Percentiles rank a stretch among this genome's conserved stretches.
phyloP scores from a whole-genome alignment of 306 rosid genomes.

The Glycine soja region DNA sequence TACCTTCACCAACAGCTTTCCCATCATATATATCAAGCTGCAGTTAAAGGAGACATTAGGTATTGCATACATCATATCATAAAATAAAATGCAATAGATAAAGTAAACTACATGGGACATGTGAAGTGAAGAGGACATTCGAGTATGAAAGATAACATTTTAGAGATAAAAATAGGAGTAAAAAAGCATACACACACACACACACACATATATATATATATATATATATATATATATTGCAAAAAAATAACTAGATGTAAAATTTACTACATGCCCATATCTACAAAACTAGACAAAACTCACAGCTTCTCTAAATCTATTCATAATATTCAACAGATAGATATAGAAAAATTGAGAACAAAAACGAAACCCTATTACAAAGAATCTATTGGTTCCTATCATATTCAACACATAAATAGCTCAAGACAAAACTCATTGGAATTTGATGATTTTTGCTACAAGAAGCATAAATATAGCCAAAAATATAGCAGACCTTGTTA shows the following conservation, averaged over 20 bases:
- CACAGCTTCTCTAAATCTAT: not conserved
- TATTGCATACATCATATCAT: not conserved
- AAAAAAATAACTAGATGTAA: not conserved
- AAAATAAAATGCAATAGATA: not conserved
- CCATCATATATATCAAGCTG: slow-evolving; percentile 94
- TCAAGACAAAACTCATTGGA: not conserved
- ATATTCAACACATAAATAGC: not conserved
- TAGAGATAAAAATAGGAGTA: not conserved
- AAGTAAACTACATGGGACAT: not conserved
- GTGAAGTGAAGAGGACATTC: not conserved
- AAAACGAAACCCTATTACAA: not conserved
- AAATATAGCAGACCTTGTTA: not conserved
- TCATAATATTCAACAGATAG: not conserved
- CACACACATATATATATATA: too few relatives aligned
- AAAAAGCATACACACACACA: too few relatives aligned
- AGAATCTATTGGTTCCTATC: slow-evolving; percentile 15
- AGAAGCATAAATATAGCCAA: not conserved
- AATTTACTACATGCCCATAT: not conserved
- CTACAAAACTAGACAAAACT: not conserved
- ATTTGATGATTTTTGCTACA: not conserved
- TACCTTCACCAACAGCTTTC: slow-evolving; percentile 82
- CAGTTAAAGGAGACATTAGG: slow-evolving; percentile 42
- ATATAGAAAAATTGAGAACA: not conserved
- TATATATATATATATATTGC: too few relatives aligned
- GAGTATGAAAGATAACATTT: not conserved